Evolutionary conservation across 306 rosid genomes (phyloP), one percentile per base, ranked within the genome.

Genomic region (Arachis stenosperma): DNA sequence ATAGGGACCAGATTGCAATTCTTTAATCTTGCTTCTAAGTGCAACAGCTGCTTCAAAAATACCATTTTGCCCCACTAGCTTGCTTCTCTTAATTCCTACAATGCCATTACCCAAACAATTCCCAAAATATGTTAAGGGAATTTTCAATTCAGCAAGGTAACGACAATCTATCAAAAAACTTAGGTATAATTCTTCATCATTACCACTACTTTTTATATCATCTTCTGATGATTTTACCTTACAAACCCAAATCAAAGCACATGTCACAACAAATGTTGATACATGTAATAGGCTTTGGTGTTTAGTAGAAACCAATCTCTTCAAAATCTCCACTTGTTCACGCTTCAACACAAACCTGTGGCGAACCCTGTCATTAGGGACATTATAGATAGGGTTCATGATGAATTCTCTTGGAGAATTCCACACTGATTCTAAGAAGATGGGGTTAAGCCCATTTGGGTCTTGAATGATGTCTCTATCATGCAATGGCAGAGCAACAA

Each of bases 71-170:
- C 80, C 84, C 8, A 69, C 53, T 13, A 84, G 56, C 47, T 69
- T 66, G 9, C 76, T 29, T 73, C 56, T 73, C 42, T 50, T 52
- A 9, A 77, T 39, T 11, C n/a, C 10, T 2, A 29, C 82, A 8
- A 30, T n/a, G n/a, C 72, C 60, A 14, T 52, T 1, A 7, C 50
- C 64, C 7, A 80, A 27, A 47, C 81, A 84, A 15, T 84, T 84
- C 5, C 87, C 87, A 6, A 77, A 85, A 44, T 85, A 85, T 9
- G 63, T 53, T 0, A 10, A 41, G 3, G 85, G 88, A 41, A 78
- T 42, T 50, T 81, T 52, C 65, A 61, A 7, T 3, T 75, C 66
- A 6, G 56, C 50, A 29, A 59, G 81, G 41, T 68, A 47, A 27
- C 88, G 61, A 10, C 82, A 79, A 64, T 83, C 85, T 8, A 80